Evolutionary conservation across 1,284 basidiomycete species (phyloP).

Genomic region (Amylostereum areolatum): DNA sequence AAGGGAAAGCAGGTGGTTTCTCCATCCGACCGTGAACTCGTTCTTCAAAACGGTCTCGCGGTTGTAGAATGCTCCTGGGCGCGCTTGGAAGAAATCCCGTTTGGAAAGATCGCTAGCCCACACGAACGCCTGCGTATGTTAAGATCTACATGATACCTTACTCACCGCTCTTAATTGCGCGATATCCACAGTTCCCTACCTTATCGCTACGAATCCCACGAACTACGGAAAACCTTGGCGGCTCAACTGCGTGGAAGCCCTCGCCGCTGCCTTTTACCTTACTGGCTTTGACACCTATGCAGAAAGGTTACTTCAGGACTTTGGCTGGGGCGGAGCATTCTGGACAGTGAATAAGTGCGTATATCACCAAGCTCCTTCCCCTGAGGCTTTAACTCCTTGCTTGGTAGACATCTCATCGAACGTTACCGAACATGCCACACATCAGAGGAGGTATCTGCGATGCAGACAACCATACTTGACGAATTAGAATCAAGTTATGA

Average conservation of each 20-base stretch:
- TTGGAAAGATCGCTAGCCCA: constrained; percentile 88
- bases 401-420: constrained; percentile 53
- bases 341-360: constrained; percentile 76
- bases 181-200: constrained; percentile 70
- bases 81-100: constrained; percentile 89
- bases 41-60: constrained; percentile 76
- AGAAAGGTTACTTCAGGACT: constrained; percentile 68
- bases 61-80: constrained; percentile 99
- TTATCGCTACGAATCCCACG: constrained; percentile 88
- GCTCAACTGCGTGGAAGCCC: constrained; percentile 87
- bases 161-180: neutral
- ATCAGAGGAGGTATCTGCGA: constrained; percentile 54
- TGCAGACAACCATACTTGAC: constrained; percentile 70
- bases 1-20: constrained; percentile 80
- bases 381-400: neutral
- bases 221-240: constrained; percentile 95
- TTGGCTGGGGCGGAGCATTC: constrained; percentile 87
- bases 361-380: neutral
- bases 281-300: constrained; percentile 81
- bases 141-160: neutral
- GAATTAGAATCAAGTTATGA: constrained; percentile 66
- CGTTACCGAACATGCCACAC: constrained; percentile 68
- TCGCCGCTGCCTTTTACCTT: constrained; percentile 91
- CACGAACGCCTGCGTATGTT: constrained; percentile 84
- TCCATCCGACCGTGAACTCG: constrained; percentile 80